A percentile compares a stretch with the other conserved stretches of the same genome.
Conservation (phyloP, 768 basidiomycete genomes). For the Panaeolus cyanescens region DNA sequence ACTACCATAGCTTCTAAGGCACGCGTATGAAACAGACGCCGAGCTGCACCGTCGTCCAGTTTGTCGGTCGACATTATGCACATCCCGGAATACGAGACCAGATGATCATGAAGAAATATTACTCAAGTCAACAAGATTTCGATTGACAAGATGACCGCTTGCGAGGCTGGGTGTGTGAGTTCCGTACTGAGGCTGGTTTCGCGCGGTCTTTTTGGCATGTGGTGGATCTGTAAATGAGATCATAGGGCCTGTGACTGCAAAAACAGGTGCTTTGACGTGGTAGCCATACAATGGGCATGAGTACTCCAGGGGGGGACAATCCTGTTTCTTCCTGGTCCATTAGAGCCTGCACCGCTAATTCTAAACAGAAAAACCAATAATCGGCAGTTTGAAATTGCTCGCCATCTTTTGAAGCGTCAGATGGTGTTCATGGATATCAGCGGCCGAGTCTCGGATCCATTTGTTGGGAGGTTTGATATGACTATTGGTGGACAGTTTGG, state of each 20-base stretch:
- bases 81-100: conserved; percentile 19
- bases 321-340: conserved; percentile 17
- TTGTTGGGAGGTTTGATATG: conserved; percentile 23
- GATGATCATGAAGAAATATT: conserved; percentile 9
- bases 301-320: conserved; percentile 15
- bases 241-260: conserved; percentile 15
- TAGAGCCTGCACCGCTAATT: conserved; percentile 19
- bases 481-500: conserved; percentile 22
- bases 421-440: conserved; percentile 20
- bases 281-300: conserved; percentile 21
- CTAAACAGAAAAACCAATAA: conserved; percentile 19
- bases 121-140: conserved; percentile 19
- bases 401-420: conserved; percentile 21
- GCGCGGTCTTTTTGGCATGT: conserved; percentile 22
- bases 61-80: conserved; percentile 27
- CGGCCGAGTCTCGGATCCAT: conserved; percentile 22
- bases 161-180: too few species aligned
- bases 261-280: conserved; percentile 18
- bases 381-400: conserved; percentile 10
- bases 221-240: conserved; percentile 15
- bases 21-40: conserved; percentile 20
- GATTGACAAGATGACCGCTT: conserved; percentile 18
- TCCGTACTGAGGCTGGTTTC: conserved; percentile 25
- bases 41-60: conserved; percentile 30
- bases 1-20: conserved; percentile 16